Evolutionary conservation across 164 flowering plant genomes (phyloP).

Genomic region (Chimonanthus praecox): DNA sequence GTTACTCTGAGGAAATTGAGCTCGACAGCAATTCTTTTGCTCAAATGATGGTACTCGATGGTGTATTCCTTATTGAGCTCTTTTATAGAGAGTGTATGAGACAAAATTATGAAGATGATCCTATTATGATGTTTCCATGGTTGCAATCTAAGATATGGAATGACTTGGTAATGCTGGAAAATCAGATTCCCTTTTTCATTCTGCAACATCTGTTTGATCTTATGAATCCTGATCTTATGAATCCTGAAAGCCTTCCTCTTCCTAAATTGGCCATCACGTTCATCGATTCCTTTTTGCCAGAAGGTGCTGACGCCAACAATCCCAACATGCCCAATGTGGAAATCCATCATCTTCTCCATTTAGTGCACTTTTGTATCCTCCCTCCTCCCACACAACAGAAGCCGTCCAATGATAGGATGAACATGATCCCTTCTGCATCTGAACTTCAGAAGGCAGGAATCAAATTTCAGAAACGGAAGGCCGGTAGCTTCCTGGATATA

Average conservation of each 20-base stretch:
- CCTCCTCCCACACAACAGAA: background rate
- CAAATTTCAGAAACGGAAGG: background rate
- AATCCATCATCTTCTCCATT: constrained; percentile 2
- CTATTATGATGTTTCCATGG: background rate
- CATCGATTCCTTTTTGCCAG: background rate
- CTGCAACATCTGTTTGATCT: background rate
- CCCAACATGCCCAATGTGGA: background rate
- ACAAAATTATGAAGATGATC: background rate
- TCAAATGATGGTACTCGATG: background rate
- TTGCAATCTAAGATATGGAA: background rate
- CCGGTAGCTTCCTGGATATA: constrained; percentile 10
- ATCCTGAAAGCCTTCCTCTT: background rate
- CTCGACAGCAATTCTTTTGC: background rate
- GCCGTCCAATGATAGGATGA: background rate
- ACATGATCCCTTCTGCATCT: background rate
- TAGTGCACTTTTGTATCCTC: background rate
- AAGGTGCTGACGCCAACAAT: background rate
- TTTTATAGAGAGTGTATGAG: background rate
- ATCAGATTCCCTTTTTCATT: background rate
- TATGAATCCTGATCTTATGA: background rate
- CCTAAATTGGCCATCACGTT: background rate
- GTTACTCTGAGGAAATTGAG: background rate
- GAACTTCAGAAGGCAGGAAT: background rate
- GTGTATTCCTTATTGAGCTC: background rate
- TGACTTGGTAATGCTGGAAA: background rate